phyloP scores from a whole-genome alignment of 1,139 yeast species.

The Groenewaldozyma sp. region DNA sequence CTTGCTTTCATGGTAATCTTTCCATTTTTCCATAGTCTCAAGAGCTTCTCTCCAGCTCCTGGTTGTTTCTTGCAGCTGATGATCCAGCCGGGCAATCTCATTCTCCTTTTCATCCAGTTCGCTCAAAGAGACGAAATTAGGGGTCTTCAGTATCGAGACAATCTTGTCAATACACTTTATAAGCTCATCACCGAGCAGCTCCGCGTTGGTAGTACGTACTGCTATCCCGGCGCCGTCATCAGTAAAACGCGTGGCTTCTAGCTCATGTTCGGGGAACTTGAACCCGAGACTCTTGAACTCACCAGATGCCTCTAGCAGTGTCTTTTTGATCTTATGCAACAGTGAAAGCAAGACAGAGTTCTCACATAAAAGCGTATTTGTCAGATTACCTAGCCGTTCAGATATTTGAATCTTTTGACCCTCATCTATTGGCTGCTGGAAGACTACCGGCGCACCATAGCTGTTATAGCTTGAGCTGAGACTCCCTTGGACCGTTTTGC shows the following conservation, averaged over 20 bases:
- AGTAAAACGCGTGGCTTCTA: constrained; percentile 3
- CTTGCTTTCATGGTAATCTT: constrained; percentile 16
- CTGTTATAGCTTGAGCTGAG: constrained; percentile 2
- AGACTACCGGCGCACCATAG: neutral
- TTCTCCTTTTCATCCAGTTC: constrained; percentile 19
- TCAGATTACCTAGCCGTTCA: constrained; percentile 6
- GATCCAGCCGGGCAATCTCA: constrained; percentile 15
- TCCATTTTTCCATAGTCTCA: constrained; percentile 27
- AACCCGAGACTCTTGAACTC: constrained; percentile 9
- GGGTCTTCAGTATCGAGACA: constrained; percentile 15
- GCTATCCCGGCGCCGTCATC: constrained; percentile 16
- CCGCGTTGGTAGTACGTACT: constrained; percentile 13
- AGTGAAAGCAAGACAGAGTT: constrained; percentile 15
- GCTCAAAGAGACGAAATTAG: constrained; percentile 19
- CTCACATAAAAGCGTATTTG: constrained; percentile 14
- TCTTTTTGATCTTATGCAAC: constrained; percentile 12
- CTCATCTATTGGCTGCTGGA: too few species aligned
- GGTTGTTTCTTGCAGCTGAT: constrained; percentile 20
- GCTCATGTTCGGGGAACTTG: constrained; percentile 6
- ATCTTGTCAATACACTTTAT: constrained; percentile 14
- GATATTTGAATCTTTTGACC: neutral
- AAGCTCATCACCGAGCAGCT: constrained; percentile 16
- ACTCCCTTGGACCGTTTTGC: constrained; percentile 11
- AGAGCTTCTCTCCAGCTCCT: constrained; percentile 24
- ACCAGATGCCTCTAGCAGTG: constrained; percentile 9